These are phyloP conservation scores for Thraustotheca clavata DNA, from an alignment of 352 stramenopile species.

Conservation along the genomic window DNA sequence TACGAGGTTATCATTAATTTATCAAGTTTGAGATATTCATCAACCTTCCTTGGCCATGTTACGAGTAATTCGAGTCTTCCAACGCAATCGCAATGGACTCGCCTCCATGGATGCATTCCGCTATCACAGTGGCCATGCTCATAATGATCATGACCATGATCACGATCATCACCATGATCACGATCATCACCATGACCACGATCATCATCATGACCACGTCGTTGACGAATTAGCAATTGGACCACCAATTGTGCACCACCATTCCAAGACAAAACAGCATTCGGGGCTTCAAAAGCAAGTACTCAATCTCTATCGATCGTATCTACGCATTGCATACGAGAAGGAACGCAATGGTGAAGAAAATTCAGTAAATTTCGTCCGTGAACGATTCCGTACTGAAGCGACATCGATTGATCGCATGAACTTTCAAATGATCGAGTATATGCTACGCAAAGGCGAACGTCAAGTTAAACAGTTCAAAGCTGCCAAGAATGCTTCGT, in stretches of 20 bases:
- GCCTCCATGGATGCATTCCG: no score
- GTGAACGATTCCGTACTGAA: constrained; percentile 68
- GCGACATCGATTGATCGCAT: constrained; percentile 45
- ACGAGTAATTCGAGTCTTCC: no score
- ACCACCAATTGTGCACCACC: neutral
- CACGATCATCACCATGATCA: constrained; percentile 13
- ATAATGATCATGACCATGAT: neutral
- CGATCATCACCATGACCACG: neutral
- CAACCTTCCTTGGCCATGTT: no score
- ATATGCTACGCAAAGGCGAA: constrained; percentile 78
- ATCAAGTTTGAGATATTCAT: no score
- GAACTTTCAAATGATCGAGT: constrained; percentile 77
- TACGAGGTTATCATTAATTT: no score
- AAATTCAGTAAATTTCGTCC: constrained; percentile 44
- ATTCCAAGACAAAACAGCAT: constrained; percentile 29
- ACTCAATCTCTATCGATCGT: constrained; percentile 58
- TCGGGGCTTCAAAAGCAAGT: constrained; percentile 77
- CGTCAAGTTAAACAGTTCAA: constrained; percentile 75
- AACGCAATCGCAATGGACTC: no score
- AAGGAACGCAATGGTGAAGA: constrained; percentile 36
- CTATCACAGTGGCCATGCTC: neutral
- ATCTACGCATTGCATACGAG: constrained; percentile 38
- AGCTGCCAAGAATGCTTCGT: constrained; percentile 44
- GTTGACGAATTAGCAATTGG: neutral
- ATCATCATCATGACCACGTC: constrained; percentile 6